A percentile compares a stretch with the other conserved stretches of the same genome.
Conservation (phyloP, 352 stramenopile species). For the Phytophthora rubi region DNA sequence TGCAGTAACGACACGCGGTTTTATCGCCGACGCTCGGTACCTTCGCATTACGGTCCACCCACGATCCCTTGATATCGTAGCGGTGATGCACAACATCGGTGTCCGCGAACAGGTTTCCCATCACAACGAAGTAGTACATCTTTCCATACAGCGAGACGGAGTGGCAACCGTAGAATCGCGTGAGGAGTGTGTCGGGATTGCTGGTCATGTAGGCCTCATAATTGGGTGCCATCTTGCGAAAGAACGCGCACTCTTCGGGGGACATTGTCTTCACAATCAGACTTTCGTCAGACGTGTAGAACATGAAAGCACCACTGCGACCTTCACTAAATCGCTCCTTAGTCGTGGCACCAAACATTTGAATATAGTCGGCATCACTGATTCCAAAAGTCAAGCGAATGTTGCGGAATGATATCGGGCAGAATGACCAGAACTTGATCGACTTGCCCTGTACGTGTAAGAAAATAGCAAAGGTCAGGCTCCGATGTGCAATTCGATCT, state of each 20-base stretch:
- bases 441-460: slow-evolving; percentile 56
- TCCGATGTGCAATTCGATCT: not conserved
- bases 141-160: slow-evolving; percentile 90
- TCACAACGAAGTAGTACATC: slow-evolving; percentile 94
- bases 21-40: slow-evolving; percentile 81
- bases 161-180: slow-evolving; percentile 91
- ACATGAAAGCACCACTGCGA: slow-evolving; percentile 92
- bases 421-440: slow-evolving; percentile 91
- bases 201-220: slow-evolving; percentile 89
- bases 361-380: slow-evolving; percentile 80
- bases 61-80: slow-evolving; percentile 94
- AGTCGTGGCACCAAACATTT: slow-evolving; percentile 84
- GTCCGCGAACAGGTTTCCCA: slow-evolving; percentile 91
- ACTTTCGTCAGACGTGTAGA: slow-evolving; percentile 89
- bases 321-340: slow-evolving; percentile 92
- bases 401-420: slow-evolving; percentile 82
- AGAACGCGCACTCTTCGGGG: slow-evolving; percentile 82
- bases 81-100: slow-evolving; percentile 88
- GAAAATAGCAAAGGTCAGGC: slow-evolving; percentile 1
- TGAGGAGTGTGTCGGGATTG: slow-evolving; percentile 87
- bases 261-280: slow-evolving; percentile 94
- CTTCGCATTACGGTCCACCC: slow-evolving; percentile 88
- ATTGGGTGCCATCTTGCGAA: slow-evolving; percentile 86
- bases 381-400: slow-evolving; percentile 88
- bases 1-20: slow-evolving; percentile 87